Conservation (phyloP, 345 rosid species). For the Acer campestre region DNA sequence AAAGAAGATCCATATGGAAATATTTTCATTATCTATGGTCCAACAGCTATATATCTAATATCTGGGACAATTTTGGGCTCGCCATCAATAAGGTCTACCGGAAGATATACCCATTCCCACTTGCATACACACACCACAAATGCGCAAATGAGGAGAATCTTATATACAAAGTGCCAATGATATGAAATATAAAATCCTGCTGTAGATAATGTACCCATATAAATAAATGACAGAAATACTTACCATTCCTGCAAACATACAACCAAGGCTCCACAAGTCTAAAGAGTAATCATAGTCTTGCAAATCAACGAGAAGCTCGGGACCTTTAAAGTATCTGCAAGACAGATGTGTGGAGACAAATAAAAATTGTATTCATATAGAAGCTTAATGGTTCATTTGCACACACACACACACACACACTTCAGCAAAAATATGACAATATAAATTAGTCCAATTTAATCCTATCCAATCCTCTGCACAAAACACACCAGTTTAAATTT, state of each 20-base stretch:
- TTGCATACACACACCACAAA: constrained; percentile 28
- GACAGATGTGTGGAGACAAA: neutral
- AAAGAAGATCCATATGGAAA: neutral
- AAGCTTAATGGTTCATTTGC: neutral
- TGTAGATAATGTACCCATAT: neutral
- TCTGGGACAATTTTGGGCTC: neutral
- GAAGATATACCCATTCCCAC: constrained; percentile 14
- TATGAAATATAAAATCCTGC: constrained; percentile 10
- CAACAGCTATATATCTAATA: neutral
- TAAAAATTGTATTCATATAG: neutral
- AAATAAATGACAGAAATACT: constrained; percentile 24
- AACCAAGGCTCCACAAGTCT: constrained; percentile 99
- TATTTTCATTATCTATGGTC: constrained; percentile 3
- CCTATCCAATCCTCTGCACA: neutral
- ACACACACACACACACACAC: too few relatives aligned
- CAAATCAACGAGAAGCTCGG: constrained; percentile 96
- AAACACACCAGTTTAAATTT: neutral
- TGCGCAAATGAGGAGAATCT: constrained; percentile 14
- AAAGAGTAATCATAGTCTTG: constrained; percentile 98
- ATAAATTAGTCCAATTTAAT: neutral
- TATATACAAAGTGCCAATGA: constrained; percentile 7
- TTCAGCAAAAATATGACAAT: too few relatives aligned
- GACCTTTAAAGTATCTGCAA: constrained; percentile 95
- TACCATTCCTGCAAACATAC: constrained; percentile 99
- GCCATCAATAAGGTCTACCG: neutral